Evolutionary conservation across 2,329 filamentous ascomycete genomes (phyloP), one percentile per base, ranked within the genome.

Genomic region (Cercospora sp.): DNA sequence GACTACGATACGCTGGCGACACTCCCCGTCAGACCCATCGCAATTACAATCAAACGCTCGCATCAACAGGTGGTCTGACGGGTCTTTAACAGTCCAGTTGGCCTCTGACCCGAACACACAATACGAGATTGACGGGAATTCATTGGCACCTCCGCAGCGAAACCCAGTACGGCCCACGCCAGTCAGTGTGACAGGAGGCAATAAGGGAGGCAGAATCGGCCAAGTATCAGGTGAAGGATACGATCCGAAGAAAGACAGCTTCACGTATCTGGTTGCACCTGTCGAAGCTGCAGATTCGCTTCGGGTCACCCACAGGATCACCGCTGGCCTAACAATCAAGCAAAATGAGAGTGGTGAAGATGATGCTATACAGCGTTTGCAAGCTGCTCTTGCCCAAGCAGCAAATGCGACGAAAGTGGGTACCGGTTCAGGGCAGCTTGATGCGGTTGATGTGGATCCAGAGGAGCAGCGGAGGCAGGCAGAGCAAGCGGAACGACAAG

Each of bases 61-160:
- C 70, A 82, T 94, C 32, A 87, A 92, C 76, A 87, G 87, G 73
- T 94, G 91, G 91, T 92, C 89, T 69, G 91, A 94, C 75, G 91
- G 91, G 30, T 92, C 90, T 3, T 82, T 92, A 16, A 93, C 91
- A 10, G 82, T 94, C 26, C 87, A 90, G n/a, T 84, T 94, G 26
- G 91, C 91, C 13, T 88, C 88, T 68, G 85, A 88, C 43, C 86
- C 88, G 1, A 83, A 80, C 40, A 88, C 89, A 71, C 91, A 94
- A 75, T 94, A 90, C 82, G 90, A 93, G 75, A 85, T 94, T 57
- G 85, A 88, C 70, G 88, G 87, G 74, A 93, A 92, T 79, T 81
- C 84, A 26, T 86, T 93, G 59, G 90, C 90, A 1, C 90, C 90
- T 1, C 82, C 85, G 1, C 81, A 87, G 66, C 72, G 79, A 64